A percentile compares a stretch with the other conserved stretches of the same genome.
These are phyloP conservation scores for Sechiopsis laciniata DNA, from an alignment of 306 rosid genomes.

Conservation along the genomic window DNA sequence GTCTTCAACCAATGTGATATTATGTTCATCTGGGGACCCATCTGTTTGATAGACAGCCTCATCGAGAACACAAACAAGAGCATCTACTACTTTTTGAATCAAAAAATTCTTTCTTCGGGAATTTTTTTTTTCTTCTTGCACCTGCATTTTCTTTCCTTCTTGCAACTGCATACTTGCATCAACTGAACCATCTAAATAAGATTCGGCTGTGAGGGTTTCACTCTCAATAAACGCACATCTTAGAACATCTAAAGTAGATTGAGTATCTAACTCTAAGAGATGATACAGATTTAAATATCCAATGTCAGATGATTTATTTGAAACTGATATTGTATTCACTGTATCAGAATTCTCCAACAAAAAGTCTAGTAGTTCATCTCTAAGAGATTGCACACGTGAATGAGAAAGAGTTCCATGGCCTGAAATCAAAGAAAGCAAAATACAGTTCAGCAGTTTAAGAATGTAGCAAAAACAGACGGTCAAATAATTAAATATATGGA, in stretches of 20 bases:
- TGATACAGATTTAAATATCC: constrained; percentile 53
- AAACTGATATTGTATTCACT: constrained; percentile 39
- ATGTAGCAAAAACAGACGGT: background rate
- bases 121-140: background rate
- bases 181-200: constrained; percentile 38
- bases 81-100: constrained; percentile 68
- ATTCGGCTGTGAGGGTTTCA: constrained; percentile 37
- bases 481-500: constrained; percentile 2
- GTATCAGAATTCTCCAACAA: constrained; percentile 51
- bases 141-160: constrained; percentile 27
- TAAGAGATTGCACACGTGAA: constrained; percentile 68
- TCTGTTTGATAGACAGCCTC: constrained; percentile 40
- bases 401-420: constrained; percentile 78
- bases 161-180: constrained; percentile 30
- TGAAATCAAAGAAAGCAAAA: constrained; percentile 32
- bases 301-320: constrained; percentile 31
- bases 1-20: constrained; percentile 32
- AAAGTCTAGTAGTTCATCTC: constrained; percentile 67
- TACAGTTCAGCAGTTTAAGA: background rate
- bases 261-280: constrained; percentile 72
- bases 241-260: constrained; percentile 73
- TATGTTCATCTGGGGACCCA: constrained; percentile 33
- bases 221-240: constrained; percentile 60
- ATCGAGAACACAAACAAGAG: constrained; percentile 54
- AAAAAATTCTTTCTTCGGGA: constrained; percentile 39